These are phyloP conservation scores for Diaporthe vexans DNA, from an alignment of 2,329 filamentous ascomycete species.

Conservation along the genomic window DNA sequence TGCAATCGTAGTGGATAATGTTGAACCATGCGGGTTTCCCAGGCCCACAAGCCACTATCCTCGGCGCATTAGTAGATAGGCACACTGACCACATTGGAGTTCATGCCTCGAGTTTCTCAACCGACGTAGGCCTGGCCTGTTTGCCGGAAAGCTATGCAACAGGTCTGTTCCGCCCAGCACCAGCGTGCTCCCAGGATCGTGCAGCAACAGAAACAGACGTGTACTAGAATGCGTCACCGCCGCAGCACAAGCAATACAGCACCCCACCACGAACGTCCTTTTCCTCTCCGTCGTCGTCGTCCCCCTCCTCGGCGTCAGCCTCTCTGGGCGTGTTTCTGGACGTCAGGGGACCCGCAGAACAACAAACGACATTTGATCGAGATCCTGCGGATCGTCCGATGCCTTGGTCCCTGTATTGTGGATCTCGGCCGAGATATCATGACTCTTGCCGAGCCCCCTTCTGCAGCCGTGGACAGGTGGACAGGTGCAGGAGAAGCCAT, in stretches of 20 bases:
- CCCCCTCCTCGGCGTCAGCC: neutral
- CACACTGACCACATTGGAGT: neutral
- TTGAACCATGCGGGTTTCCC: neutral
- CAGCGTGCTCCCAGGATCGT: neutral
- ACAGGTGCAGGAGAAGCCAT: neutral
- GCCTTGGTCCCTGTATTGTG: conserved; percentile 19
- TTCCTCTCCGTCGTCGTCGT: neutral
- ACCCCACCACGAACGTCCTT: neutral
- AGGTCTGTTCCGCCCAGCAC: neutral
- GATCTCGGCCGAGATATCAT: conserved; percentile 35
- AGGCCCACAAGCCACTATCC: neutral
- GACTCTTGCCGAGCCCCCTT: conserved; percentile 22
- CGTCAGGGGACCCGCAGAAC: conserved; percentile 16
- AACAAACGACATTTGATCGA: conserved; percentile 26
- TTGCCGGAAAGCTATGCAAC: neutral
- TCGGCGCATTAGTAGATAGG: neutral
- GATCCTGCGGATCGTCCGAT: conserved; percentile 37
- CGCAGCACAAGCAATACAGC: neutral
- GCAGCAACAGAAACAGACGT: neutral
- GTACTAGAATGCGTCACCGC: conserved; percentile 19
- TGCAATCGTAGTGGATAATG: neutral
- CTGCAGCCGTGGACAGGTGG: neutral
- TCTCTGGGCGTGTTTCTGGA: conserved; percentile 13
- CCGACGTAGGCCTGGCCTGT: conserved; percentile 17
- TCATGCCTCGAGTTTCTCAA: conserved; percentile 7